Evolutionary conservation across 805 yeast genomes (phyloP).

Genomic region (Wickerhamomyces ciferrii): DNA sequence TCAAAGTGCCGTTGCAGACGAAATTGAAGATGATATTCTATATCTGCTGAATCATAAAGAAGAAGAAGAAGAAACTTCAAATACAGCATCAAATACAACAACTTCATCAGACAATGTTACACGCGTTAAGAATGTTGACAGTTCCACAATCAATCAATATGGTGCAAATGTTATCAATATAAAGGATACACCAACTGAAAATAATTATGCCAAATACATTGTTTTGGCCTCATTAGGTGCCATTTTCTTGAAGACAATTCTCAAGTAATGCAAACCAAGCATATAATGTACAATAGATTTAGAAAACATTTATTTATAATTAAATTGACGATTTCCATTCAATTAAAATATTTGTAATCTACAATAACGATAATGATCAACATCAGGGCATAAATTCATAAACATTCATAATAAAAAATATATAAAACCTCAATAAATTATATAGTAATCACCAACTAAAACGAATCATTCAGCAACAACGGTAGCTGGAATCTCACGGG

Average conservation of each 20-base stretch:
- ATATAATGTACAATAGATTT: too few species aligned
- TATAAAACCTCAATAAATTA: background rate
- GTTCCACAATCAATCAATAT: constrained; percentile 12
- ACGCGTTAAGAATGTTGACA: constrained; percentile 7
- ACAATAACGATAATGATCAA: too few species aligned
- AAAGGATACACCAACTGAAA: background rate
- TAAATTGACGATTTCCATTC: too few species aligned
- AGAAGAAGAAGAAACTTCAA: background rate
- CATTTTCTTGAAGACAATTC: background rate
- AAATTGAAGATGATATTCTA: constrained; percentile 42
- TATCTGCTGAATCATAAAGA: constrained; percentile 14
- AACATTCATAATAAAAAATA: background rate
- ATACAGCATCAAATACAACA: background rate
- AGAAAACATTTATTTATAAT: too few species aligned
- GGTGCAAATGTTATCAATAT: constrained; percentile 11
- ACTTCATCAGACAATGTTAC: background rate
- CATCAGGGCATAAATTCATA: background rate
- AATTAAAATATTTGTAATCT: too few species aligned
- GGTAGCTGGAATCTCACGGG: constrained; percentile 7
- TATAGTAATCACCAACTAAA: background rate
- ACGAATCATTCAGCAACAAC: background rate
- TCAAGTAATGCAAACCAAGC: background rate
- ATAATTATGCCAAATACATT: constrained; percentile 2
- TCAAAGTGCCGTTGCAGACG: constrained; percentile 69
- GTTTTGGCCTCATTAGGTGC: background rate